Evolutionary conservation across 345 rosid species (phyloP).

Genomic region (Balakata baccata): DNA sequence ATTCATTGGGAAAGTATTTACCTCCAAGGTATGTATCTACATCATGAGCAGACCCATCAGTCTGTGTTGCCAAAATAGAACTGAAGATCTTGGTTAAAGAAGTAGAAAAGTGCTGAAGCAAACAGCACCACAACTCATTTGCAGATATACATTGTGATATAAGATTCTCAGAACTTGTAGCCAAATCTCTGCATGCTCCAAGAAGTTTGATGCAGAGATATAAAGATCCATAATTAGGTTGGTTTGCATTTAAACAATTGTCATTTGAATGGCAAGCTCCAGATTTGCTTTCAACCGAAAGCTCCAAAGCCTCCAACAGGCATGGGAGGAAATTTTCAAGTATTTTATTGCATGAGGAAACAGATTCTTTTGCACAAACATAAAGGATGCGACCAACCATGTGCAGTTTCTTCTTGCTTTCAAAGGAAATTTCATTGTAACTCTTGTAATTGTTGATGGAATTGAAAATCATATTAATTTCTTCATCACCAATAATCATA

Average conservation of each 20-base stretch:
- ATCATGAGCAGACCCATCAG: conserved; percentile 28
- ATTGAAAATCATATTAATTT: conserved; percentile 50
- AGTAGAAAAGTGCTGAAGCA: conserved; percentile 47
- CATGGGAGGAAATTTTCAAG: conserved; percentile 50
- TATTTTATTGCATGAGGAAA: conserved; percentile 56
- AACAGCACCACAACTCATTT: conserved; percentile 47
- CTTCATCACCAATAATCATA: conserved; percentile 54
- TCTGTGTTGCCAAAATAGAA: conserved; percentile 34
- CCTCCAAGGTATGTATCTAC: conserved; percentile 62
- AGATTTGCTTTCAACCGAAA: conserved; percentile 34
- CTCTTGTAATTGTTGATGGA: conserved; percentile 35
- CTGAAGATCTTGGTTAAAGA: conserved; percentile 47
- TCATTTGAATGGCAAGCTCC: conserved; percentile 29
- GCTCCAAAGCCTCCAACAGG: conserved; percentile 55
- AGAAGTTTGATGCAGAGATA: conserved; percentile 68
- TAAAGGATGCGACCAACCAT: conserved; percentile 57
- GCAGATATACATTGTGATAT: conserved; percentile 23
- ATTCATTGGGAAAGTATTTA: conserved; percentile 30
- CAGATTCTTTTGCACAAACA: conserved; percentile 61
- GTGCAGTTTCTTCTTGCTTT: conserved; percentile 55
- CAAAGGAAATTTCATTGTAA: conserved; percentile 36
- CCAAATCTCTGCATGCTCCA: conserved; percentile 63
- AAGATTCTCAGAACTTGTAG: conserved; percentile 27
- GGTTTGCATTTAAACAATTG: conserved; percentile 29
- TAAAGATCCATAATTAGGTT: conserved; percentile 57